Evolutionary conservation across 176 grass and related monocot species (phyloP), one percentile per base, ranked within the genome.

Genomic region (Alloteropsis semialata): DNA sequence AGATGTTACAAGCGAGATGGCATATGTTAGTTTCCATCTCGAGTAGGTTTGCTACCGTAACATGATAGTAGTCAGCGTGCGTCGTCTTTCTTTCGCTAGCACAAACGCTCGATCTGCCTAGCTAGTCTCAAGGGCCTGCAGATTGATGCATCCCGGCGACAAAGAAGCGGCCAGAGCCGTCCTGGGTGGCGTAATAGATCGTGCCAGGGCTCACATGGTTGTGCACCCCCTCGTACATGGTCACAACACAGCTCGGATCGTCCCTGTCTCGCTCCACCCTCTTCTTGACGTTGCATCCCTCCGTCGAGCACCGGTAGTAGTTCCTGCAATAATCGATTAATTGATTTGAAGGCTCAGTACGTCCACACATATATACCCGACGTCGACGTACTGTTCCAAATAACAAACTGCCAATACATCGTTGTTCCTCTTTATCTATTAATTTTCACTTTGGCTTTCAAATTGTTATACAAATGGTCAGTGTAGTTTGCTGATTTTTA

Each of bases 261-360:
- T 98, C 89, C 57, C 25, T 88, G 6, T 95, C 92, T 69, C 96
- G 88, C 85, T 98, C 89, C 21, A 95, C 91, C 81, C 92, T 93
- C 87, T 98, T 98, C 92, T 98, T 98, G 84, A 98, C 92, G 24
- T 13, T 76, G 82, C 96, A 95, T 16, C 96, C 92, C 72, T 98
- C 92, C 5, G 88, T 95, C 1, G 96, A 95, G 83, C 96, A 98
- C 41, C 92, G 77, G n/a, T 93, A 98, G 14, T 98, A 98, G 87
- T 98, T 95, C 85, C 96, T 98, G 86, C 13, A 51, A 3, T 3
- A 51, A 3, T 3, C 21, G 24, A 28, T 27, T 25, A 29, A 46
- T n/a, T n/a, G n/a, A n/a, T 21, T 38, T 13, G 0, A 51, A 24
- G n/a, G 36, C 54, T 60, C 60, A 56, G 21, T 68, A 82, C n/a